Evolutionary conservation across 768 basidiomycete species (phyloP).

Genomic region (Pleurotus pulmonarius): DNA sequence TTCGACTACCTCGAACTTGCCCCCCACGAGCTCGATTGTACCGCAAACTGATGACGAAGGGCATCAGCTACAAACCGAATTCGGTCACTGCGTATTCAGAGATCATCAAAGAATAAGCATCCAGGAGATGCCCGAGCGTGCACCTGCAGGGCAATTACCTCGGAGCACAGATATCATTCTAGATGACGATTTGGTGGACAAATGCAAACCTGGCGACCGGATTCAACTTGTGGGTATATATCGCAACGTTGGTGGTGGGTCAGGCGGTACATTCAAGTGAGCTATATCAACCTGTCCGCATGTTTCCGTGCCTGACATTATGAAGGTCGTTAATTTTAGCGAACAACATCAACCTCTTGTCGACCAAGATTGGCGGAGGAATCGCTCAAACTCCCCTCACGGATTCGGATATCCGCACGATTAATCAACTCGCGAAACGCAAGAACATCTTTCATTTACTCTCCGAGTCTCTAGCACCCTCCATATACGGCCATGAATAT

Average conservation of each 20-base stretch:
- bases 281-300: conserved; percentile 17
- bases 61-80: conserved; percentile 84
- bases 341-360: conserved; percentile 92
- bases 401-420: conserved; percentile 90
- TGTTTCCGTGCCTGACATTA: conserved; percentile 11
- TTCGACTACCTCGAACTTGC: conserved; percentile 78
- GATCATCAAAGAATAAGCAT: conserved; percentile 98
- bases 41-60: conserved; percentile 94
- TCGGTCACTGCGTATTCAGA: conserved; percentile 84
- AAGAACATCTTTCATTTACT: conserved; percentile 84
- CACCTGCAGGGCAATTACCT: conserved; percentile 95
- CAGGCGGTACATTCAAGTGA: conserved; percentile 92
- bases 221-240: conserved; percentile 96
- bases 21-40: conserved; percentile 81
- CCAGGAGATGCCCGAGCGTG: conserved; percentile 99
- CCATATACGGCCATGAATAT: conserved; percentile 93
- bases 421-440: conserved; percentile 90
- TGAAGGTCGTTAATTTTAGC: conserved; percentile 86
- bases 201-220: conserved; percentile 96
- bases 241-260: conserved; percentile 89
- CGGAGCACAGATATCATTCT: conserved; percentile 94
- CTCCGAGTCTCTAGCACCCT: conserved; percentile 93
- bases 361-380: conserved; percentile 92
- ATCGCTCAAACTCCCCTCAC: conserved; percentile 91
- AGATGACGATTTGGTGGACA: conserved; percentile 96